Conservation (phyloP, 2,329 filamentous ascomycete species). For the Alternaria sp. region DNA sequence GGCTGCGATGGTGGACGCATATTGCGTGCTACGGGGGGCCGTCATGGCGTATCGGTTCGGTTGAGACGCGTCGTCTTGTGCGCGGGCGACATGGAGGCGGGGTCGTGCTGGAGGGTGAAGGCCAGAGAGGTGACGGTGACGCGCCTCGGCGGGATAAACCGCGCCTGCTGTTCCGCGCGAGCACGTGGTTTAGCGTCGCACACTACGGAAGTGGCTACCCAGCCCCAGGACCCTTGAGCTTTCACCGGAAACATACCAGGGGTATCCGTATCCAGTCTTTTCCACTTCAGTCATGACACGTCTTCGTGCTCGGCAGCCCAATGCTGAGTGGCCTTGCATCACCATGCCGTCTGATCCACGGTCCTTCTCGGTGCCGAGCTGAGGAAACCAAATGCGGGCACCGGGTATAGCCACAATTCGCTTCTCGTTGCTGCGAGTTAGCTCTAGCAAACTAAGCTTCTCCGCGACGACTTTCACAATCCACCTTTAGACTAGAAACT, state of each 20-base stretch:
- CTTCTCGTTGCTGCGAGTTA: not conserved
- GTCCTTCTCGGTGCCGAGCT: conserved; percentile 7
- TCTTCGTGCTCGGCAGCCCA: conserved; percentile 10
- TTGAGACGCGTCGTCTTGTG: conserved; percentile 19
- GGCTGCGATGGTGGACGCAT: conserved; percentile 27
- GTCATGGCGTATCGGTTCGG: conserved; percentile 33
- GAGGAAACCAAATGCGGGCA: conserved; percentile 22
- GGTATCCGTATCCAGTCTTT: conserved; percentile 5
- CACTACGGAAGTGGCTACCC: conserved; percentile 3
- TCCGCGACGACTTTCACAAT: conserved; percentile 17
- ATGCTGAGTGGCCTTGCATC: conserved; percentile 8
- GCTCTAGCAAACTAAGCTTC: conserved; percentile 19
- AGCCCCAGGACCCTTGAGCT: conserved; percentile 2
- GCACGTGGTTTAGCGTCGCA: conserved; percentile 21
- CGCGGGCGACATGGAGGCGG: conserved; percentile 14
- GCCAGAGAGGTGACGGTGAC: conserved; percentile 15
- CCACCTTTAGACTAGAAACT: conserved; percentile 1
- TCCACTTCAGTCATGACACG: conserved; percentile 17
- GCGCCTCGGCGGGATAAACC: conserved; percentile 12
- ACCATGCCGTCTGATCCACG: conserved; percentile 11
- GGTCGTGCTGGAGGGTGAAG: conserved; percentile 8
- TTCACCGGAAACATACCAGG: conserved; percentile 12
- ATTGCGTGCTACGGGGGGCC: conserved; percentile 34
- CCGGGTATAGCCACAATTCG: not conserved
- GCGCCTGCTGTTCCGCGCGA: conserved; percentile 13